phyloP scores from a whole-genome alignment of 345 rosid species.

The Euphorbia peplus region DNA sequence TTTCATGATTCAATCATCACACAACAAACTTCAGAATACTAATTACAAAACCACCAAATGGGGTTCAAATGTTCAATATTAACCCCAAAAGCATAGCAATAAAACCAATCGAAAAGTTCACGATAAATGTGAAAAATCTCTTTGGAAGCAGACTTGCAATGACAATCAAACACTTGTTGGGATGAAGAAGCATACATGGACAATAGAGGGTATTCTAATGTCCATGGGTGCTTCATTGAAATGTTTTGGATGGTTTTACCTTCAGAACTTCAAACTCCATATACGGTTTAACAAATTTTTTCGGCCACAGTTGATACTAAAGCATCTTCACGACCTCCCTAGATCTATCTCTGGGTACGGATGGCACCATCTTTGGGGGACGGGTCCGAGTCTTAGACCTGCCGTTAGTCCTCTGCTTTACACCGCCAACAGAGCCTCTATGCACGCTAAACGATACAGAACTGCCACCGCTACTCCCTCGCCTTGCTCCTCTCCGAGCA shows the following conservation, averaged over 20 bases:
- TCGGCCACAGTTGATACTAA: too few species aligned
- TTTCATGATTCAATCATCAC: not conserved
- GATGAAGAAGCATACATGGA: slow-evolving; percentile 26
- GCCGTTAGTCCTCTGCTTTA: slow-evolving; percentile 30
- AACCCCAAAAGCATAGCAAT: not conserved
- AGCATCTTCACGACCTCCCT: too few species aligned
- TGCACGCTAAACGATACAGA: slow-evolving; percentile 30
- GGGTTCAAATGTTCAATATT: too few species aligned
- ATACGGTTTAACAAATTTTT: too few species aligned
- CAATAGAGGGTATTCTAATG: too few species aligned
- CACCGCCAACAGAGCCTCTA: slow-evolving; percentile 23
- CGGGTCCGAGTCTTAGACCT: slow-evolving; percentile 39
- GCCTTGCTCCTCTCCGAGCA: slow-evolving; percentile 34
- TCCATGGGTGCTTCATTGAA: too few species aligned
- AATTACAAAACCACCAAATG: not conserved
- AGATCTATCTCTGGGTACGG: slow-evolving; percentile 1
- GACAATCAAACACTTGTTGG: too few species aligned
- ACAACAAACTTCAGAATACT: not conserved
- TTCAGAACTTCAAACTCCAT: too few species aligned
- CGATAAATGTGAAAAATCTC: not conserved
- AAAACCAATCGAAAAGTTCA: not conserved
- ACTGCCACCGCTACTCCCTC: slow-evolving; percentile 35
- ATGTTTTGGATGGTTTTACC: too few species aligned
- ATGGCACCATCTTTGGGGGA: slow-evolving; percentile 21
- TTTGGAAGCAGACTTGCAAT: not conserved